Base-by-base conservation (phyloP, 495 filamentous ascomycete species). In the Penicillium silybi region DNA sequence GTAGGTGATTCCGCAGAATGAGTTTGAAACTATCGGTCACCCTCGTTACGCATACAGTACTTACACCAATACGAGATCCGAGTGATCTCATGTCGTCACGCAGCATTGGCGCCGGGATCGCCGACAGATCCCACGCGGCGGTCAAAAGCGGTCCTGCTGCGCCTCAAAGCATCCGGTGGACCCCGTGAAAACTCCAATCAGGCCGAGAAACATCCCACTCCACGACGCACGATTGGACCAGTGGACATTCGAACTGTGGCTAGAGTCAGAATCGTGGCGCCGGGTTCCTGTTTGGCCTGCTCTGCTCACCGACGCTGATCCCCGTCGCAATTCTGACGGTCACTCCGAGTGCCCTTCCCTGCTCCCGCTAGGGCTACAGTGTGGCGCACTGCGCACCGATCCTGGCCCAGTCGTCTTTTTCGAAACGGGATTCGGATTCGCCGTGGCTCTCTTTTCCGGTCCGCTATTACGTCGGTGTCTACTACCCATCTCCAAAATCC, bases 41-140 rank as follows among this genome's bases (percentile, higher is more conserved):
- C 8, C 11, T 13, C 11, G 29, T 32, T 13, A 32, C 10, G 13
- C 29, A 2, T 32, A 15, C 11, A 29, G 11, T 10, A 29, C 26
- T 5, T 39, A 39, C 37, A 18, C 16, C 18, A 39, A 39, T 19
- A 39, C 18, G 37, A 39, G 37, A 17, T 19, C 37, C 37, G n/a
- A 19, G 18, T 39, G 37, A 39, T 18, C 37, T 39, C 16, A 52
- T 29, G 35, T 6, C 25, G 43, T 34, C 46, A 39, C 16, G 34
- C 16, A 37, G 35, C 16, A 37, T 35, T 53, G 44, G 43, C 32
- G 57, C 59, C 59, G 59, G 59, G 52, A 55, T 54, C 55, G 55
- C 59, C 59, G 59, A 62, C 48, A 50, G 41, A 52, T 57, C 39
- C 13, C 43, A 59, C n/a, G n/a, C n/a, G n/a, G 59, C 56, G 57